These are phyloP conservation scores for Vanrija pseudolonga DNA, from an alignment of 1,284 basidiomycete genomes.

Conservation along the genomic window DNA sequence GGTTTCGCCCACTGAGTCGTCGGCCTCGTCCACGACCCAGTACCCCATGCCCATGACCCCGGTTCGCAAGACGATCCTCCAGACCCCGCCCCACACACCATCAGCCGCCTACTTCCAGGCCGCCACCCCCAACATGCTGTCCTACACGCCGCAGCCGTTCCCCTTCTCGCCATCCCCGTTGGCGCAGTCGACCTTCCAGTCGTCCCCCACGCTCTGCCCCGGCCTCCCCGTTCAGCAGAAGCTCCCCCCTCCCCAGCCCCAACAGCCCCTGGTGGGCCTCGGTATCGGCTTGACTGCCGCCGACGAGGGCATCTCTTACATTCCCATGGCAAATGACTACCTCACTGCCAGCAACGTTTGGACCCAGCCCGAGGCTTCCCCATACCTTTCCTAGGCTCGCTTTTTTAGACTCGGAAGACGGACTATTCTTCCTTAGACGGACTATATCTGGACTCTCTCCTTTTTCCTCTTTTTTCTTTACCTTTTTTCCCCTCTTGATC, in stretches of 20 bases:
- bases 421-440: too few species aligned
- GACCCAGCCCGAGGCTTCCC: not conserved
- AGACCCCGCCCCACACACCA: conserved; percentile 20
- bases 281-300: conserved; percentile 20
- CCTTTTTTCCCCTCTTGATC: too few species aligned
- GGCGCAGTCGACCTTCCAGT: conserved; percentile 16
- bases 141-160: conserved; percentile 23
- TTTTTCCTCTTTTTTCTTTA: too few species aligned
- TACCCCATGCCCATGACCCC: conserved; percentile 22
- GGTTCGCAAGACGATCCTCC: conserved; percentile 10
- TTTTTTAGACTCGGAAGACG: too few species aligned
- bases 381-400: too few species aligned
- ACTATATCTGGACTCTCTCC: too few species aligned
- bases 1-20: conserved; percentile 23
- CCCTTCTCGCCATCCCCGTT: conserved; percentile 33
- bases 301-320: conserved; percentile 9
- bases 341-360: conserved; percentile 10
- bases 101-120: conserved; percentile 23
- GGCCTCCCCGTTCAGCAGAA: conserved; percentile 22
- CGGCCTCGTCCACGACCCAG: conserved; percentile 13
- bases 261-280: conserved; percentile 24
- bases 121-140: conserved; percentile 19
- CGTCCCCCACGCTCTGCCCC: conserved; percentile 39
- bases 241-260: not conserved
- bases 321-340: conserved; percentile 13